Conservation (phyloP, 2,329 filamentous ascomycete genomes). For the Colletotrichum tamarilloi region DNA sequence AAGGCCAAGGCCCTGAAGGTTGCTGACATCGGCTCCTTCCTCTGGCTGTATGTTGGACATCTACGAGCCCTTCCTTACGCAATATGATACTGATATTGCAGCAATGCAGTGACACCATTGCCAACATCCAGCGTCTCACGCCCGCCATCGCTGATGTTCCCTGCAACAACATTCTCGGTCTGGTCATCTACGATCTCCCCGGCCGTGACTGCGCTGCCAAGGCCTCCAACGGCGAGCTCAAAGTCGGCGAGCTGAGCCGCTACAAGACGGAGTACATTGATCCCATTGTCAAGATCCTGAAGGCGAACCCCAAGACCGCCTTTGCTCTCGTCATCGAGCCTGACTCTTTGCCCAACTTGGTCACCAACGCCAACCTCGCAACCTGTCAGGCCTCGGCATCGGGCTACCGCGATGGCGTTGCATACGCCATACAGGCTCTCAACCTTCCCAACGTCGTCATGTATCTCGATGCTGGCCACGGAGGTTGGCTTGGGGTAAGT, state of each 20-base stretch:
- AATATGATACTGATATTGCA: not conserved
- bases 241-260: constrained; percentile 60
- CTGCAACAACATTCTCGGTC: constrained; percentile 51
- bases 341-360: constrained; percentile 71
- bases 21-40: constrained; percentile 52
- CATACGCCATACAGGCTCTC: constrained; percentile 66
- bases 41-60: constrained; percentile 48
- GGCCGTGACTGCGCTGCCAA: constrained; percentile 72
- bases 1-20: constrained; percentile 46
- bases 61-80: too few relatives aligned
- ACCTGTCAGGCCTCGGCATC: constrained; percentile 65
- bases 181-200: constrained; percentile 73
- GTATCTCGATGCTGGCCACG: constrained; percentile 74
- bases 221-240: constrained; percentile 72
- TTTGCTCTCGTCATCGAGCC: constrained; percentile 63
- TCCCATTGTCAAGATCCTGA: constrained; percentile 61
- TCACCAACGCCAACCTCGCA: constrained; percentile 66
- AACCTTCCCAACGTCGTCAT: constrained; percentile 71
- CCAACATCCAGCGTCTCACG: constrained; percentile 50
- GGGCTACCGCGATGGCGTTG: constrained; percentile 65
- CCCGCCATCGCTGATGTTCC: constrained; percentile 48
- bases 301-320: constrained; percentile 63
- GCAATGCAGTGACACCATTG: constrained; percentile 48
- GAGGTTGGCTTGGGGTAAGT: constrained; percentile 68
- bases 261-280: constrained; percentile 57